Base-by-base conservation (phyloP, 148 eudicot genomes). In the Vaccinium darrowii region DNA sequence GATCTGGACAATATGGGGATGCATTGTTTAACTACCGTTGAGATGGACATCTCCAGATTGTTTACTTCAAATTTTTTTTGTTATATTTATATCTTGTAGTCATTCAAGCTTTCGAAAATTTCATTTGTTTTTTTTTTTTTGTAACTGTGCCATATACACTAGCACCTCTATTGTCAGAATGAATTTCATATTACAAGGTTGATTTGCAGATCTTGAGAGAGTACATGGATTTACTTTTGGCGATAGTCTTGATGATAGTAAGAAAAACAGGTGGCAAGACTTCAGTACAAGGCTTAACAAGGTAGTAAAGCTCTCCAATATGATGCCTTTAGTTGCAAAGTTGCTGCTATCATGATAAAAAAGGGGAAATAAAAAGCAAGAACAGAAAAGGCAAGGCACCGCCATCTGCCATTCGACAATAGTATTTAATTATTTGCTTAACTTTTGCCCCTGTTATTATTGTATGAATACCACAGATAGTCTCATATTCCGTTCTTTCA, bases 161-260 rank as follows among this genome's bases (percentile, higher is more conserved):
- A 56, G 49, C n/a, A 54, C 21, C 14, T 9, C 8, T 54, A 79
- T 73, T 83, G 30, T 39, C 43, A 71, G 39, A 43, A 49, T 52
- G 79, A 25, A 39, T 21, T 63, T 8, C 18, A 27, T 83, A 21
- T 25, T 13, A 76, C 76, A 72, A 78, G 54, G 36, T 82, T 78
- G 53, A 84, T 47, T 65, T 92, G 90, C 91, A 97, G 99, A 86
- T 88, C 93, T 97, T 53, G 98, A 90, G 89, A 93, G 94, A 88
- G 91, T 97, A 63, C 99, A 97, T 88, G 99, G 99, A 49, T 95
- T 94, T 84, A 94, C 95, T 60, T 93, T 94, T 82, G 99, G 99
- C 27, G 99, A 97, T 84, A 95, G 99, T 89, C 93, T 93, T 62
- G 99, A 94, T 16, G 98, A 93, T 65, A 62, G 74, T 50, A 92